These are phyloP conservation scores for Penicillium ochrochloron DNA, from an alignment of 495 filamentous ascomycete genomes.

Conservation along the genomic window DNA sequence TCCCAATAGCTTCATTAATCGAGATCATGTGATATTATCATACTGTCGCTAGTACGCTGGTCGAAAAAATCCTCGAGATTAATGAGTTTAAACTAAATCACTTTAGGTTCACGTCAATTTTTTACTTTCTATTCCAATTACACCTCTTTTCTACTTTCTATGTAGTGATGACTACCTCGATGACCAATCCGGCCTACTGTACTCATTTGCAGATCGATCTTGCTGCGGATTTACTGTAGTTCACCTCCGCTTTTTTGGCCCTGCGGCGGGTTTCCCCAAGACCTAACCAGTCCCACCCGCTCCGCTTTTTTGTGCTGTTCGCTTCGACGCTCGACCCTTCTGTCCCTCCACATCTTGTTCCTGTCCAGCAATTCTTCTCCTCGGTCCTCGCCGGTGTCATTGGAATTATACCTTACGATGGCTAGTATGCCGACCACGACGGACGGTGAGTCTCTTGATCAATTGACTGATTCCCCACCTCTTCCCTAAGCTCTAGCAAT, in stretches of 20 bases:
- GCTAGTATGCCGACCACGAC: conserved; percentile 3
- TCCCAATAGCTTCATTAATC: no score
- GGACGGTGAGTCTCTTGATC: conserved; percentile 14
- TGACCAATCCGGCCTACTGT: neutral
- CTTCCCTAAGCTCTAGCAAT: neutral
- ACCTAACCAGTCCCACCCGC: neutral
- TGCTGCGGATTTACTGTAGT: no score
- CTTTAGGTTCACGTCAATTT: neutral
- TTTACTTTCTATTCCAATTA: no score
- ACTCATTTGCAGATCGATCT: neutral
- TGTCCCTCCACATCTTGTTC: neutral
- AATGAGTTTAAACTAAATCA: neutral
- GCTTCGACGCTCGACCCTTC: neutral
- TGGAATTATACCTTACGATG: neutral
- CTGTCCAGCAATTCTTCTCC: neutral
- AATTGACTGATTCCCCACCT: neutral
- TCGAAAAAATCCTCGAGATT: no score
- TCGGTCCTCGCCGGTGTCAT: neutral
- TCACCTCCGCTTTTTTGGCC: neutral
- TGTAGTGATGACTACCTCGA: no score
- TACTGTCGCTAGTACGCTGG: no score
- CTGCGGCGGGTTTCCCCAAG: neutral
- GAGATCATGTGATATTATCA: no score
- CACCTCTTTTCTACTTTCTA: no score
- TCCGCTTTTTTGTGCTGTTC: neutral